Evolutionary conservation across 495 filamentous ascomycete genomes (phyloP), one percentile per base, ranked within the genome.

Genomic region (Amphirosellinia nigrospora): DNA sequence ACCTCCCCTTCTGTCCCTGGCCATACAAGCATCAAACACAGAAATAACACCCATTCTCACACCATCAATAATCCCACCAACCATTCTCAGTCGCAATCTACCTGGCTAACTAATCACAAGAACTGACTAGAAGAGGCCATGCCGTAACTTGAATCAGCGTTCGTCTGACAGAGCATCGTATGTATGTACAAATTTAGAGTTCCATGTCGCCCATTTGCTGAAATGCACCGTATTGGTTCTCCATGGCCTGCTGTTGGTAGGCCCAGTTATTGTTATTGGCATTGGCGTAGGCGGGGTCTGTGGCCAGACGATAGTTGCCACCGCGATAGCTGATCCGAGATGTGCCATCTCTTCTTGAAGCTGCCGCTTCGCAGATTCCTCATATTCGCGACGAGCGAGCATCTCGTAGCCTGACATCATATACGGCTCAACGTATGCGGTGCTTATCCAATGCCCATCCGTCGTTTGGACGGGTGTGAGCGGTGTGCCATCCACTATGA

Each of bases 401-500:
- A 82, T 79, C 63, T 88, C 87, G 75, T 93, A 93, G 16, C 91
- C 91, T 10, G 85, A 86, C 53, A 84, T 73, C 89, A 93, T 92
- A 74, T 93, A 93, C 15, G 90, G 90, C 76, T 93, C 91, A 3
- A 84, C 82, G 63, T 79, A 77, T 53, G 80, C 75, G n/a, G 61
- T 72, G 52, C 39, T 68, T 19, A 80, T 70, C 85, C 86, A 87
- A n/a, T 82, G 80, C 43, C 85, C 82, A 64, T 87, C 83, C 48
- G 80, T 76, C 2, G 78, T 81, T 71, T 87, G 85, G 34, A 86
- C 78, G 0, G 86, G 81, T 16, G 85, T 86, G 34, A 86, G 67
- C n/a, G 83, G 83, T 9, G 83, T 85, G 45, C 83, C 82, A 66
- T 85, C 83, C 66, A 85, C 70, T 65, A 28, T 19, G 21, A 28